Percentiles rank a stretch among this genome's conserved stretches.
These are phyloP conservation scores for Sarocladium strictum DNA, from an alignment of 2,329 filamentous ascomycete species.

Conservation along the genomic window DNA sequence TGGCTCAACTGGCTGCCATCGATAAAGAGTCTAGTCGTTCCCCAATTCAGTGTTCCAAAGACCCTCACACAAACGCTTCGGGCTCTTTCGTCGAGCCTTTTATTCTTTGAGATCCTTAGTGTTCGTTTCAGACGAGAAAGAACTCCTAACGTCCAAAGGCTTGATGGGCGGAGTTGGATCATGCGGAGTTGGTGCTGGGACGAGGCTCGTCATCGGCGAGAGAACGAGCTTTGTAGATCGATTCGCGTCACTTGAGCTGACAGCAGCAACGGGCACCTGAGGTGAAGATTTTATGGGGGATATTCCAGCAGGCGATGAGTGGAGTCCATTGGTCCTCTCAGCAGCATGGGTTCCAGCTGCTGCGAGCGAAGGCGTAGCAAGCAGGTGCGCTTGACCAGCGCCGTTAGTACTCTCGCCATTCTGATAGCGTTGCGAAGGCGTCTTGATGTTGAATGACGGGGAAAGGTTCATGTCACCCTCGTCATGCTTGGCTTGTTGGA, in stretches of 20 bases:
- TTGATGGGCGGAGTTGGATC: slow-evolving; percentile 7
- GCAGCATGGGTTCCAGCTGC: not conserved
- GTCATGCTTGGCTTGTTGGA: too few relatives aligned
- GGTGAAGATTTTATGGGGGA: slow-evolving; percentile 5
- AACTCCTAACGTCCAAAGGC: not conserved
- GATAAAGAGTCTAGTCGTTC: too few relatives aligned
- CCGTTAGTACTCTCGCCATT: not conserved
- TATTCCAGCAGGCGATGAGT: not conserved
- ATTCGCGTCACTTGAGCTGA: not conserved
- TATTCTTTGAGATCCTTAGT: not conserved
- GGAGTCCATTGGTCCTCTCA: not conserved
- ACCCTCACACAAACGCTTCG: not conserved
- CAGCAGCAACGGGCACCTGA: not conserved
- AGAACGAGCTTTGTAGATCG: slow-evolving; percentile 5
- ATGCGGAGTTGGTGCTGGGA: not conserved
- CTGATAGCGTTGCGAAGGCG: not conserved
- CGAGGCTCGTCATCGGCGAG: slow-evolving; percentile 4
- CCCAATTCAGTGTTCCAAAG: too few relatives aligned
- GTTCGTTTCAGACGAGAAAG: not conserved
- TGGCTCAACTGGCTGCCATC: too few relatives aligned
- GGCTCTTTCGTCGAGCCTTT: not conserved
- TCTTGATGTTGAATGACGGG: not conserved
- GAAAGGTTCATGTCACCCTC: not conserved
- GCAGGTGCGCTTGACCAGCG: not conserved
- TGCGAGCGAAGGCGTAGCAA: slow-evolving; percentile 1